Base-by-base conservation (phyloP, 495 filamentous ascomycete genomes). In the Poronia punctata region DNA sequence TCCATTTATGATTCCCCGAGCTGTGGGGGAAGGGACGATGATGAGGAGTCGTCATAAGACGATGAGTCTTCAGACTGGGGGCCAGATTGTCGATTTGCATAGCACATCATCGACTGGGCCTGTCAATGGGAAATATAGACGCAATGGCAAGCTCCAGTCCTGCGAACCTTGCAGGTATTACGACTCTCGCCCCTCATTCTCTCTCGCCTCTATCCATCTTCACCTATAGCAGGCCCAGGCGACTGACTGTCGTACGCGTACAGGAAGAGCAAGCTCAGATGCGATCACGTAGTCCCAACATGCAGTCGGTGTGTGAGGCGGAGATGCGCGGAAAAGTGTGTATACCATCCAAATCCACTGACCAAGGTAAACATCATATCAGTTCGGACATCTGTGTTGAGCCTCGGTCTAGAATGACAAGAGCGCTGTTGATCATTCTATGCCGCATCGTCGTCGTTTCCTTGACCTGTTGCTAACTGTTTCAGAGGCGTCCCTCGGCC, bases 111-210 rank as follows among this genome's bases (percentile, higher is more conserved):
- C 45, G n/a, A 35, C 35, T 20, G 41, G 29, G 24, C 23, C 34
- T 30, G 35, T 60, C 24, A 58, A 49, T 1, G 43, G 46, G 19
- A 57, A 41, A 38, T 56, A 60, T 31, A 32, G 57, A 24, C 54
- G 57, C 7, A 60, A 60, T 45, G 57, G 57, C 21, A 60, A 58
- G 43, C 26, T 60, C 10, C 57, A 60, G 43, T 60, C 35, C 25
- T 43, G 35, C 38, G 38, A 48, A 32, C 38, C 43, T 11, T 44
- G 41, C 41, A 44, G 41, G 41, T 44, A 44, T 44, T 33, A 29
- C 32, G 40, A 30, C 14, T 26, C 17, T 30, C 25, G 14, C 27
- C 6, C 29, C 6, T 25, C 17, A 30, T 45, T 24, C 24, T 35
- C 32, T 17, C 21, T 30, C 46, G 16, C 7, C 37, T n/a, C 24